Evolutionary conservation across 176 grass and related monocot species (phyloP).

Genomic region (Cenchrus purpureus): DNA sequence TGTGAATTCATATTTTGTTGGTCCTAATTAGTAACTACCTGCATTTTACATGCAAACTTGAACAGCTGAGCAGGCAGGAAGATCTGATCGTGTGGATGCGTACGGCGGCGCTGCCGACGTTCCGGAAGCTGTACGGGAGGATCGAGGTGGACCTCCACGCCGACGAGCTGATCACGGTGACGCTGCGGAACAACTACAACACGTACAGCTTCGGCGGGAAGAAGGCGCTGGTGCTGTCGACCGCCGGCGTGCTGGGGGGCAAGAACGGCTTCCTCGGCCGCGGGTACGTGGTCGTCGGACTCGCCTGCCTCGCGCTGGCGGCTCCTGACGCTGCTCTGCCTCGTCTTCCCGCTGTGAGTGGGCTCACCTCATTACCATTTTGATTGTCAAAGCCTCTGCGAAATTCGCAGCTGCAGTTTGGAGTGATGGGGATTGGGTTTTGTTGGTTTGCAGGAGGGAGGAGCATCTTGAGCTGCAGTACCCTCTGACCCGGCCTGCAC

Average conservation of each 20-base stretch:
- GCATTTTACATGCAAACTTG: not conserved
- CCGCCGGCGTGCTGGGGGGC: constrained; percentile 61
- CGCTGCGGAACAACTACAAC: constrained; percentile 68
- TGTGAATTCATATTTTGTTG: not conserved
- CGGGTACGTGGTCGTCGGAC: constrained; percentile 58
- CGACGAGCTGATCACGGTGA: constrained; percentile 53
- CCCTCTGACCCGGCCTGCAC: not conserved
- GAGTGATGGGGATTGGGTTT: not conserved
- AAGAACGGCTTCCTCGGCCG: constrained; percentile 67
- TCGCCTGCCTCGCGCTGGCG: constrained; percentile 58
- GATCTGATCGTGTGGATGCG: constrained; percentile 85
- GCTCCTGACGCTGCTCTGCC: constrained; percentile 51
- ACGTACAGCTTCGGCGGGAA: constrained; percentile 69
- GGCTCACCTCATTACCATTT: not conserved
- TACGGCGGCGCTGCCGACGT: constrained; percentile 67
- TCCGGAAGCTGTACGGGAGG: constrained; percentile 74
- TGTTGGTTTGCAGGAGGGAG: constrained; percentile 47
- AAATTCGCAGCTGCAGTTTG: not conserved
- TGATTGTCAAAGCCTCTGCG: not conserved
- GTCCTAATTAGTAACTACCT: not conserved
- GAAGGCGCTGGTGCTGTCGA: constrained; percentile 70
- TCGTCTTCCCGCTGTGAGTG: constrained; percentile 56
- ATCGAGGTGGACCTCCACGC: constrained; percentile 60
- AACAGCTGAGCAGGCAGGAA: constrained; percentile 69
- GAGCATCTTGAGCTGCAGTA: constrained; percentile 17